Percentiles rank a stretch among this genome's conserved stretches.
phyloP scores from a whole-genome alignment of 352 stramenopile species.

The Saprolegnia parasitica region DNA sequence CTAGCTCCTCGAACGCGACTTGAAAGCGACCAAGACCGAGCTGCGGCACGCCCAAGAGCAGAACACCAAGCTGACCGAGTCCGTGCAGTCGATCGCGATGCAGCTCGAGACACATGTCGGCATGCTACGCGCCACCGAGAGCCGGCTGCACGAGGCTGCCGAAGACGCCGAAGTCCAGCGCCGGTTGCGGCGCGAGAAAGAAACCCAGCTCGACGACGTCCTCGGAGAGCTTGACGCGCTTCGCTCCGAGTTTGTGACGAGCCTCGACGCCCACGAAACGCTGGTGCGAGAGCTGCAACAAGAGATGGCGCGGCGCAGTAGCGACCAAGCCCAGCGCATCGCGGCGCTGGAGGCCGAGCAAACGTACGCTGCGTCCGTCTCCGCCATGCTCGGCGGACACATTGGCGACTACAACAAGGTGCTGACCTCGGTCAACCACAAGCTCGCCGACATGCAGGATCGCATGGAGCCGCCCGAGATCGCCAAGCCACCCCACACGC shows the following conservation, averaged over 20 bases:
- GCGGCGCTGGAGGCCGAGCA: slow-evolving; percentile 41
- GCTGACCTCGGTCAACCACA: slow-evolving; percentile 52
- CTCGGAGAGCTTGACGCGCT: slow-evolving; percentile 37
- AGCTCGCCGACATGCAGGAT: slow-evolving; percentile 52
- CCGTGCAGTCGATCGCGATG: slow-evolving; percentile 10
- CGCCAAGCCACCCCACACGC: slow-evolving; percentile 7
- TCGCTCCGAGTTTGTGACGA: slow-evolving; percentile 39
- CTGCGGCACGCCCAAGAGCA: slow-evolving; percentile 3
- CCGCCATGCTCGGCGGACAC: slow-evolving; percentile 43
- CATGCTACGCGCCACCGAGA: slow-evolving; percentile 16
- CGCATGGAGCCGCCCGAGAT: slow-evolving; percentile 31
- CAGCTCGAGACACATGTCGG: slow-evolving; percentile 16
- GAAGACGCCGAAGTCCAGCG: slow-evolving; percentile 32
- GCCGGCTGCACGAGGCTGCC: slow-evolving; percentile 23
- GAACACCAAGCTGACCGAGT: slow-evolving; percentile 10
- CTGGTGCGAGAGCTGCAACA: slow-evolving; percentile 10
- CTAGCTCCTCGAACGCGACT: background rate
- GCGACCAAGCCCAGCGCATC: slow-evolving; percentile 40
- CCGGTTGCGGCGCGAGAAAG: slow-evolving; percentile 32
- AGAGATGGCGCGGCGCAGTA: slow-evolving; percentile 26
- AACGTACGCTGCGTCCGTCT: slow-evolving; percentile 50
- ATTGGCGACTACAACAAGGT: slow-evolving; percentile 60
- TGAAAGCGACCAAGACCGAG: background rate
- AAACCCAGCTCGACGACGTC: slow-evolving; percentile 38
- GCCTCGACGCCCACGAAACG: slow-evolving; percentile 33